These are phyloP conservation scores for Spathaspora sp. DNA, from an alignment of 805 yeast genomes.

Conservation along the genomic window DNA sequence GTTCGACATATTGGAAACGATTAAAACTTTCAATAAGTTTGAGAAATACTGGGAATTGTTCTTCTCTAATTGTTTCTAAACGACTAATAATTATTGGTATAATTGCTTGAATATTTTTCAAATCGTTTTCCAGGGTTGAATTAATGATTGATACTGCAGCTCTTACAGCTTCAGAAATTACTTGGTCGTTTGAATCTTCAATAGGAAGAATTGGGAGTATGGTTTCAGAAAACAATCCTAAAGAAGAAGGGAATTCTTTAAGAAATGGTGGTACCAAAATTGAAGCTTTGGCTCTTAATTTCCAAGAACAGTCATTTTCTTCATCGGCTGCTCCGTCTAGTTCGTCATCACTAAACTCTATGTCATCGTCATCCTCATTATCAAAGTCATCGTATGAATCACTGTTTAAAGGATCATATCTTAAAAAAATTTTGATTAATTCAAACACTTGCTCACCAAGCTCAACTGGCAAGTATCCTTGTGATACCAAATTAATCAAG, in stretches of 20 bases:
- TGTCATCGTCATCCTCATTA: constrained; percentile 35
- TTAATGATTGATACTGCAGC: constrained; percentile 17
- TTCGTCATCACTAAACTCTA: constrained; percentile 39
- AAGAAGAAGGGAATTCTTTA: constrained; percentile 27
- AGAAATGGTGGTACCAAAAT: constrained; percentile 32
- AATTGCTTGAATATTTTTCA: not conserved
- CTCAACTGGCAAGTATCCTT: constrained; percentile 5
- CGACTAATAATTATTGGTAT: constrained; percentile 3
- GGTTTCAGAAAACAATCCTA: constrained; percentile 7
- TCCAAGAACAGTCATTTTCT: constrained; percentile 50
- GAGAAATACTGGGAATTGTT: constrained; percentile 20
- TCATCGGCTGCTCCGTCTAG: constrained; percentile 39
- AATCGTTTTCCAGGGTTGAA: constrained; percentile 3
- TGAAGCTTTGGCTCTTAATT: constrained; percentile 52
- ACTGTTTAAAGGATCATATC: constrained; percentile 28
- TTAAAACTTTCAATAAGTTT: constrained; percentile 27
- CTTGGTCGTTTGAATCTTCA: constrained; percentile 46
- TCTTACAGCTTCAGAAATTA: constrained; percentile 46
- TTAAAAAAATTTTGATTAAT: constrained; percentile 20
- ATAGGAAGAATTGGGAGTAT: constrained; percentile 16
- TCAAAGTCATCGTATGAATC: constrained; percentile 30
- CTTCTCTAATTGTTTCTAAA: constrained; percentile 4
- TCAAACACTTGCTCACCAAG: constrained; percentile 13
- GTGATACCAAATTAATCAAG: constrained; percentile 27
- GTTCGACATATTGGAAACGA: constrained; percentile 11